Percentiles rank a stretch among this genome's conserved stretches.
Evolutionary conservation across 1,139 yeast genomes (phyloP).

Genomic region (Saccharomyces hybrid): DNA sequence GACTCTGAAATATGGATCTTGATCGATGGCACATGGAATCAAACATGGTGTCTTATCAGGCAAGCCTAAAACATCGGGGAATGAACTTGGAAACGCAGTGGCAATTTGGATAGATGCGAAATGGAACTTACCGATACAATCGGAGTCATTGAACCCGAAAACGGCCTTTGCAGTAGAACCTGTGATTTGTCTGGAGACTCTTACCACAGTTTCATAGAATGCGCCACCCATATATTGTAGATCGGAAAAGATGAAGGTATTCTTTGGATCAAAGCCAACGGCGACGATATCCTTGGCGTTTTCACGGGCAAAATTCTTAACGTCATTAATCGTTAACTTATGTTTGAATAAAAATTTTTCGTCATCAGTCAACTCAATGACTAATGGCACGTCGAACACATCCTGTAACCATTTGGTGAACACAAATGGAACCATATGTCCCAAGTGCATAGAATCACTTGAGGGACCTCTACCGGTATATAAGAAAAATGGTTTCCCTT

Average conservation of each 20-base stretch:
- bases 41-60: conserved; percentile 86
- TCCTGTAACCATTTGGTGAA: conserved; percentile 98
- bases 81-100: conserved; percentile 90
- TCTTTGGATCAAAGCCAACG: conserved; percentile 88
- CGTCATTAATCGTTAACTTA: conserved; percentile 80
- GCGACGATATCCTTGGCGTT: conserved; percentile 93
- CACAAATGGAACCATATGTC: conserved; percentile 91
- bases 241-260: conserved; percentile 92
- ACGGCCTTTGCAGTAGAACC: conserved; percentile 94
- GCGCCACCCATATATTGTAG: conserved; percentile 88
- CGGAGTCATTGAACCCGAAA: conserved; percentile 94
- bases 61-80: conserved; percentile 84
- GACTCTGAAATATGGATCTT: conserved; percentile 96
- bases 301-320: conserved; percentile 64
- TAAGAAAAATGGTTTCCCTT: conserved; percentile 88
- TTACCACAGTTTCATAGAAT: conserved; percentile 88
- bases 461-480: conserved; percentile 99
- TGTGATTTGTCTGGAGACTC: conserved; percentile 92
- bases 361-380: conserved; percentile 93
- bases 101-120: conserved; percentile 96
- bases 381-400: conserved; percentile 94
- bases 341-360: conserved; percentile 94
- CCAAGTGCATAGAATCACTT: conserved; percentile 90
- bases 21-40: conserved; percentile 98
- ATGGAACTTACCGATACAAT: conserved; percentile 88